Evolutionary conservation across 345 rosid genomes (phyloP).

Genomic region (Clausena lansium): DNA sequence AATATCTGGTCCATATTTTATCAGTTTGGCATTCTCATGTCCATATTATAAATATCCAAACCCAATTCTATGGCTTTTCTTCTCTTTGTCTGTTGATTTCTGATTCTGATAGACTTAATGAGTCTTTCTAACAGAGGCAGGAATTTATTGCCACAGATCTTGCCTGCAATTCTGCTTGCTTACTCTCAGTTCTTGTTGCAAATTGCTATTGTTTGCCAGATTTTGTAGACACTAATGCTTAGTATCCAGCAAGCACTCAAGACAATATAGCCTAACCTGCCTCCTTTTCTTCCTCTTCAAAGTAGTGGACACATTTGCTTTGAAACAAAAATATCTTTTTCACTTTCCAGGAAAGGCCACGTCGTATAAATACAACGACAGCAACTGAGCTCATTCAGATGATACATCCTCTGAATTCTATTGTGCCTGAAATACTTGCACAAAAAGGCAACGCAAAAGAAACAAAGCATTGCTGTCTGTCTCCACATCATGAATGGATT

Average conservation of each 20-base stretch:
- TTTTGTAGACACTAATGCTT: neutral
- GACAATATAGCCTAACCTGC: neutral
- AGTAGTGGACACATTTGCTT: neutral
- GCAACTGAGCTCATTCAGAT: no score
- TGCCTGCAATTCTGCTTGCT: neutral
- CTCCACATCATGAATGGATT: neutral
- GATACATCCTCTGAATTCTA: neutral
- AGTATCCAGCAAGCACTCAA: neutral
- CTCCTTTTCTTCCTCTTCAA: neutral
- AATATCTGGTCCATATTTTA: no score
- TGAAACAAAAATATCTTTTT: neutral
- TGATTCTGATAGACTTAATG: neutral
- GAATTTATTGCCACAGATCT: neutral
- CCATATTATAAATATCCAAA: neutral
- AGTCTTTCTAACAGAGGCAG: neutral
- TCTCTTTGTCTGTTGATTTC: neutral
- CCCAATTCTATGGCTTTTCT: neutral
- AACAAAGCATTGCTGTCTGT: neutral
- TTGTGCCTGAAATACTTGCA: neutral
- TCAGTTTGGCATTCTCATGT: neutral
- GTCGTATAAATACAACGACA: neutral
- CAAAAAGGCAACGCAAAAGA: neutral
- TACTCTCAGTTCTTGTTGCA: neutral
- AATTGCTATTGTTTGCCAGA: neutral
- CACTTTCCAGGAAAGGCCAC: neutral